phyloP scores from a whole-genome alignment of 2,329 filamentous ascomycete genomes.

The Ploettnerulaceae sp. region DNA sequence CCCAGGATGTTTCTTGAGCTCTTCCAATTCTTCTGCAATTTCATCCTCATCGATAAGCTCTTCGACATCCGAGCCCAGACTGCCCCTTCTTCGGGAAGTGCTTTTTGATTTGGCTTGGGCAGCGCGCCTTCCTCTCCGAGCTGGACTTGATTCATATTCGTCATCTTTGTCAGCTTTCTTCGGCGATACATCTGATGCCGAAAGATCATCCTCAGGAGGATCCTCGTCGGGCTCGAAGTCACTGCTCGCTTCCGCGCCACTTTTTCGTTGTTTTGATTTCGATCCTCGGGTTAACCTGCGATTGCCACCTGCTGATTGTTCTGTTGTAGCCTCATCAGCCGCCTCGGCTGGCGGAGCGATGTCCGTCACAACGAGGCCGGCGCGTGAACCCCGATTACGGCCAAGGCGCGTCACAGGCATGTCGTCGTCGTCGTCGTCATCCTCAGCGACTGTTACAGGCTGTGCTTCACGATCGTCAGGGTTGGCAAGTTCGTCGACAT shows the following conservation, averaged over 20 bases:
- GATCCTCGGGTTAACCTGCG: conserved; percentile 29
- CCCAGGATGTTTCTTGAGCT: conserved; percentile 45
- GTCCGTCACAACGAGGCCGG: conserved; percentile 17
- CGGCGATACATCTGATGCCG: conserved; percentile 35
- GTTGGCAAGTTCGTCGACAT: conserved; percentile 18
- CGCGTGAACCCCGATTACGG: conserved; percentile 30
- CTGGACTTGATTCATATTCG: conserved; percentile 45
- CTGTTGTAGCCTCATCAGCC: conserved; percentile 42
- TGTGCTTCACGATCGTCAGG: conserved; percentile 12
- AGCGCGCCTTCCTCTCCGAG: conserved; percentile 45
- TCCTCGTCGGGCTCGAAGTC: conserved; percentile 34
- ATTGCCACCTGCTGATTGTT: conserved; percentile 24
- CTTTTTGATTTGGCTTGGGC: conserved; percentile 40
- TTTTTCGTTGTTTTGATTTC: conserved; percentile 27
- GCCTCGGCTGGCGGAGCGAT: conserved; percentile 42
- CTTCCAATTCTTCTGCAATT: conserved; percentile 60
- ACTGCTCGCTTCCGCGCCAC: conserved; percentile 29
- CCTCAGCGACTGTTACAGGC: conserved; percentile 15
- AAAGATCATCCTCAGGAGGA: conserved; percentile 50
- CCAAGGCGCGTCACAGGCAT: conserved; percentile 40
- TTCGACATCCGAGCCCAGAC: conserved; percentile 47
- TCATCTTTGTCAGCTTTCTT: conserved; percentile 39
- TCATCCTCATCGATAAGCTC: conserved; percentile 59
- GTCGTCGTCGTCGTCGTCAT: conserved; percentile 33
- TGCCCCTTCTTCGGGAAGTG: conserved; percentile 42